Evolutionary conservation across 164 flowering plant genomes (phyloP), one percentile per base, ranked within the genome.

Genomic region (Taxillus chinensis): DNA sequence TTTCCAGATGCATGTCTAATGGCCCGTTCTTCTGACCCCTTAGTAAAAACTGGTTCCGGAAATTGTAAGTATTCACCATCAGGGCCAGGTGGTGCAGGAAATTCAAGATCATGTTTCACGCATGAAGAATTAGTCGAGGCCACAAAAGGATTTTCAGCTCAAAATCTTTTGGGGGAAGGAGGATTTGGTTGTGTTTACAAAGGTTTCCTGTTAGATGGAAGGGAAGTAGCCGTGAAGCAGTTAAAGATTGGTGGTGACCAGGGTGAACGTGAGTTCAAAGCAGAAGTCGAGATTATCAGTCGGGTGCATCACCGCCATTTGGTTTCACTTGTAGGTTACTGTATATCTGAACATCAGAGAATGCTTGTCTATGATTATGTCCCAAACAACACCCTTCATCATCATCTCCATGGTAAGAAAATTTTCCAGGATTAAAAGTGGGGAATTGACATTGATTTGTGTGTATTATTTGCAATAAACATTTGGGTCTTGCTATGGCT

Each of bases 211-310:
- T 63, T 71, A 42, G 61, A 72, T 63, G 84, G 80, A 49, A 78
- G 56, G 59, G 67, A 61, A 49, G 80, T 78, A 41, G 84, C 84
- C 5, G 52, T 80, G 27, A 78, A 80, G 67, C 79, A 73, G 66
- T 69, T 77, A 9, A 80, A 80, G 71, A 59, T 78, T 41, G 83
- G 78, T 40, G 75, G 79, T 62, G 67, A 71, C 2, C 84, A 80
- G 64, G 81, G 84, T 7, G 84, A 78, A 62, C 79, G 80, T 13
- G 84, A 80, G 57, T 80, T 78, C 61, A 70, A 64, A 52, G 79
- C 81, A 0, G 81, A 78, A 66, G 70, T 78, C 57, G 77, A 73
- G 59, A 69, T 75, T 55, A 78, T 78, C 57, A 68, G 71, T 46
- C 68, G 78, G 3, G 71, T 75, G 17, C 81, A 80, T 73, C 81